phyloP scores from a whole-genome alignment of 1,139 yeast species.

The Zygosaccharomyces sapae region DNA sequence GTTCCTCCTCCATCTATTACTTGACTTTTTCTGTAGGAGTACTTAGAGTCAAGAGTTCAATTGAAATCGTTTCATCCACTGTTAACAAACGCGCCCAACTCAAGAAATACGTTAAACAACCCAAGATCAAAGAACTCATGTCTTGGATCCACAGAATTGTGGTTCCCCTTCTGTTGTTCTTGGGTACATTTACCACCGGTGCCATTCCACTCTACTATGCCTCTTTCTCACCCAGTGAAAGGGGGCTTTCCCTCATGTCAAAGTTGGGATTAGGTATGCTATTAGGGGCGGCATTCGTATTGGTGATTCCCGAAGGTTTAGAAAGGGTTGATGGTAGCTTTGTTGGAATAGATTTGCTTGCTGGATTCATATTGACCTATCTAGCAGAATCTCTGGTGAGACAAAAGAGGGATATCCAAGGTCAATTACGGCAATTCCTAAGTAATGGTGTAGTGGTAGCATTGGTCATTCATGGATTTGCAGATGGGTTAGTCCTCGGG shows the following conservation, averaged over 20 bases:
- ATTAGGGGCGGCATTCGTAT: constrained; percentile 51
- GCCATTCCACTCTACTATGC: constrained; percentile 36
- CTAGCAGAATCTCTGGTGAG: constrained; percentile 1
- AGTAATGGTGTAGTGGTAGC: constrained; percentile 50
- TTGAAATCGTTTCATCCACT: background rate
- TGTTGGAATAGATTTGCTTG: constrained; percentile 33
- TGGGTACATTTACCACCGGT: constrained; percentile 37
- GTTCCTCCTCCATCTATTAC: constrained; percentile 15
- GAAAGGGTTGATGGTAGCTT: constrained; percentile 33
- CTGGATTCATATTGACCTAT: constrained; percentile 34
- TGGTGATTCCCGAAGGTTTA: constrained; percentile 59
- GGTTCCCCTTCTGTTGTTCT: constrained; percentile 9
- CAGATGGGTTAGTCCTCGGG: constrained; percentile 65
- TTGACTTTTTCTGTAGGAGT: background rate
- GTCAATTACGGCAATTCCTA: constrained; percentile 12
- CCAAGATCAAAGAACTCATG: background rate
- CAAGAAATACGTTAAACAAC: background rate
- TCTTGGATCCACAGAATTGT: background rate
- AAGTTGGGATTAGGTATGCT: constrained; percentile 55
- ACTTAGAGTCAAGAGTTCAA: background rate
- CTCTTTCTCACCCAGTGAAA: constrained; percentile 17
- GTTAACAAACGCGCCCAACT: constrained; percentile 3
- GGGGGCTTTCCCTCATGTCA: constrained; percentile 35
- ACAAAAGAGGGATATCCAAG: background rate
- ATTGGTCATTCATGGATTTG: constrained; percentile 52